Percentiles rank a stretch among this genome's conserved stretches.
Evolutionary conservation across 2,329 filamentous ascomycete genomes (phyloP).

Genomic region (Pestalotiopsis sp.): DNA sequence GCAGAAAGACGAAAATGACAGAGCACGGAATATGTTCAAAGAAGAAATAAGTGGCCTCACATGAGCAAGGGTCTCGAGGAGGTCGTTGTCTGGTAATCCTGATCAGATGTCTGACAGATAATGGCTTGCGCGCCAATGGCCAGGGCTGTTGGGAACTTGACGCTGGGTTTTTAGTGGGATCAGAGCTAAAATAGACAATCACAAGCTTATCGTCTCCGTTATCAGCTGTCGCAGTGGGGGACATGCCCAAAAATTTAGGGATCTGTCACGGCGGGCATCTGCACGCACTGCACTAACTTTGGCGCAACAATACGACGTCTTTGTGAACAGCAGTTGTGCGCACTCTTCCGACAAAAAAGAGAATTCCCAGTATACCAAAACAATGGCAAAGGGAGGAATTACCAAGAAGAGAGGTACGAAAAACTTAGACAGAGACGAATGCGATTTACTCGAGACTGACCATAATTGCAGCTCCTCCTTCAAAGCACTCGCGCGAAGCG

Average conservation of each 20-base stretch:
- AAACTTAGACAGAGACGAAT: not conserved
- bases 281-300: not conserved
- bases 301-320: not conserved
- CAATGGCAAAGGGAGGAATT: constrained; percentile 35
- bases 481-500: constrained; percentile 72
- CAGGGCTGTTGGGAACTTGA: not conserved
- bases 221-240: constrained; percentile 13
- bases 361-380: not conserved
- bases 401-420: constrained; percentile 31
- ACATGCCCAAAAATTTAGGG: constrained; percentile 14
- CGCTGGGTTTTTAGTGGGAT: not conserved
- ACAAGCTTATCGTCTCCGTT: constrained; percentile 13
- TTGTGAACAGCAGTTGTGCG: not conserved
- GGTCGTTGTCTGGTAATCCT: not conserved
- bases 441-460: not conserved
- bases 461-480: constrained; percentile 47
- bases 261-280: not conserved
- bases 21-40: not conserved
- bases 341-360: not conserved
- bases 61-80: not conserved
- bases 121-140: not conserved
- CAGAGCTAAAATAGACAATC: not conserved
- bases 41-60: not conserved
- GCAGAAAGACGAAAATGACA: not conserved
- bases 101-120: not conserved